Conservation (phyloP, 768 basidiomycete genomes). For the Nidularia pulvinata region DNA sequence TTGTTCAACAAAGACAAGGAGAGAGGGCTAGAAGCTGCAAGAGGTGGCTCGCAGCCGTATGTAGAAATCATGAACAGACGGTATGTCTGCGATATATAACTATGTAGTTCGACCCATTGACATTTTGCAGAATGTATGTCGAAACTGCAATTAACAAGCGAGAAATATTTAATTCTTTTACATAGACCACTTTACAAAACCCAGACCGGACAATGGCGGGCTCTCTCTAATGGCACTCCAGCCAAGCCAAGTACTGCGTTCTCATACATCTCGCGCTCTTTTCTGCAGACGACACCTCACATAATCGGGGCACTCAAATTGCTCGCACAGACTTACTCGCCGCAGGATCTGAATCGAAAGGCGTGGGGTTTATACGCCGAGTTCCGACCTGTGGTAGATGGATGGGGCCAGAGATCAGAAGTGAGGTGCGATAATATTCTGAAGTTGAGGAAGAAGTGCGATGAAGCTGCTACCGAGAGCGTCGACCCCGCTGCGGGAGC, state of each 20-base stretch:
- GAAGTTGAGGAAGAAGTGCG: slow-evolving; percentile 39
- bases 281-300: slow-evolving; percentile 78
- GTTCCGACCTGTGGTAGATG: slow-evolving; percentile 80
- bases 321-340: slow-evolving; percentile 58
- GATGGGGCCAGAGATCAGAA: slow-evolving; percentile 86
- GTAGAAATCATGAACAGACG: slow-evolving; percentile 79
- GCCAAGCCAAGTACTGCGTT: slow-evolving; percentile 76
- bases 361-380: slow-evolving; percentile 85
- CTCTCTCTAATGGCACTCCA: slow-evolving; percentile 70
- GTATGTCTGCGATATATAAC: slow-evolving; percentile 10
- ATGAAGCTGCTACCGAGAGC: slow-evolving; percentile 7
- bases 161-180: not conserved
- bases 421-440: slow-evolving; percentile 73
- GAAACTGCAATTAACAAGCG: slow-evolving; percentile 4
- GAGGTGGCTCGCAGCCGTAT: slow-evolving; percentile 73
- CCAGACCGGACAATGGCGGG: slow-evolving; percentile 75
- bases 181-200: slow-evolving; percentile 79
- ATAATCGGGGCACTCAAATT: slow-evolving; percentile 78
- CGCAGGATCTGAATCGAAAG: slow-evolving; percentile 56
- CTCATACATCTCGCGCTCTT: slow-evolving; percentile 78
- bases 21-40: slow-evolving; percentile 51
- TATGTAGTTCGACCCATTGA: not conserved
- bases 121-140: slow-evolving; percentile 13
- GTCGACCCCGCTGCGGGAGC: not conserved
- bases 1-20: slow-evolving; percentile 61